Evolutionary conservation across 257 asterid species (phyloP), one percentile per base, ranked within the genome.

Genomic region (Solanum medicagineum): DNA sequence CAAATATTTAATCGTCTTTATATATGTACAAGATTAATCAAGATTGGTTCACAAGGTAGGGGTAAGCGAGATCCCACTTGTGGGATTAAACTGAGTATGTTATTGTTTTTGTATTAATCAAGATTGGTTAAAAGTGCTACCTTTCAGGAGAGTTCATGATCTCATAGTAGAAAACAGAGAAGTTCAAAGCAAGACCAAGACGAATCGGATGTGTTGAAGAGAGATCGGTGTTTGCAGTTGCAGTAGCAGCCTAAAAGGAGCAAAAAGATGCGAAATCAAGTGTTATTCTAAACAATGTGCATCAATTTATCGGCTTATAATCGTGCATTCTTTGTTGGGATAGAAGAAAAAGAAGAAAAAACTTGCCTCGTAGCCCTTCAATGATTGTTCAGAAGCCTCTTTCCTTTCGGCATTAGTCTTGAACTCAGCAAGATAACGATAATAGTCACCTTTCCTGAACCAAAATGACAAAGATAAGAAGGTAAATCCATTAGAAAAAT

Each of bases 141-240:
- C 96, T 91, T 87, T 95, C 99, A 11, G 99, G 96, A 65, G 97
- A 93, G 86, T 95, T 95, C 97, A 93, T 89, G 84, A 95, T 95
- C 92, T 93, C 98, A 26, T 95, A 95, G 88, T 95, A 92, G 90
- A 95, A 95, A 36, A 93, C 98, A 7, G 98, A 95, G 88, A 93
- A 95, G 91, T 93, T 95, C 92, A 95, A 90, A 73, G 98, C 98
- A 85, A 93, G 97, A 57, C 98, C 98, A 80, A 95, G 98, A 10
- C 98, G 95, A 65, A 95, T 95, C 45, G 99, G 99, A 85, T 95
- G 99, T 69, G 99, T 95, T 14, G 99, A 93, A 16, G 95, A 94
- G 54, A 95, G 97, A 51, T 95, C 97, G 17, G 97, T 90, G 82
- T 79, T 91, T 81, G 97, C 97, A 79, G 89, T 85, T 7, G 90